Evolutionary conservation across 371 early-diverging fungal species (phyloP).

Genomic region (Mortierella sp.): DNA sequence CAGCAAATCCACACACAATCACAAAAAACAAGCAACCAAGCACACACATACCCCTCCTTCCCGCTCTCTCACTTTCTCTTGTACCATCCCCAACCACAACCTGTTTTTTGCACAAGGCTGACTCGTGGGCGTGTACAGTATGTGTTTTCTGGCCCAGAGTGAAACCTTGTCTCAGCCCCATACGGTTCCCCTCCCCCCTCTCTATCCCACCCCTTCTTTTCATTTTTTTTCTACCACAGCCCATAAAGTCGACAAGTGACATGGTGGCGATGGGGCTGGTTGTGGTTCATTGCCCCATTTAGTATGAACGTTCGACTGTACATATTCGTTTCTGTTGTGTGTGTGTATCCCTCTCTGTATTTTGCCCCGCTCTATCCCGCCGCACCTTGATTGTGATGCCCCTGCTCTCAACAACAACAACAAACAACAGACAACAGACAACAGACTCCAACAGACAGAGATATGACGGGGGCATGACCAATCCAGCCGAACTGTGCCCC

Average conservation of each 20-base stretch:
- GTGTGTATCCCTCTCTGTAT: not conserved
- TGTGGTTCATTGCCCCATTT: conserved; percentile 11
- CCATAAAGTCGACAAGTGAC: not conserved
- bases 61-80: not conserved
- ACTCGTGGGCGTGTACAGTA: not conserved
- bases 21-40: conserved; percentile 1
- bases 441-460: not conserved
- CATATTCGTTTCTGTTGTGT: too few relatives aligned
- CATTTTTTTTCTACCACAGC: not conserved
- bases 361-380: conserved; percentile 11
- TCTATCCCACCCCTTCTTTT: not conserved
- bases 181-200: not conserved
- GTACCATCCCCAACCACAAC: not conserved
- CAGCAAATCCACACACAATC: not conserved
- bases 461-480: conserved; percentile 13
- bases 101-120: not conserved
- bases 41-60: not conserved
- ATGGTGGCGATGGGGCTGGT: conserved; percentile 7
- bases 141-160: not conserved
- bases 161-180: not conserved
- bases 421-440: not conserved
- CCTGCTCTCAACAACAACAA: conserved; percentile 2
- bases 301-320: conserved; percentile 5
- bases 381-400: not conserved
- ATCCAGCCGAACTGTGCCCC: conserved; percentile 4